A percentile compares a stretch with the other conserved stretches of the same genome.
These are phyloP conservation scores for Ophiorrhiza pumila DNA, from an alignment of 257 asterid genomes.

Conservation along the genomic window DNA sequence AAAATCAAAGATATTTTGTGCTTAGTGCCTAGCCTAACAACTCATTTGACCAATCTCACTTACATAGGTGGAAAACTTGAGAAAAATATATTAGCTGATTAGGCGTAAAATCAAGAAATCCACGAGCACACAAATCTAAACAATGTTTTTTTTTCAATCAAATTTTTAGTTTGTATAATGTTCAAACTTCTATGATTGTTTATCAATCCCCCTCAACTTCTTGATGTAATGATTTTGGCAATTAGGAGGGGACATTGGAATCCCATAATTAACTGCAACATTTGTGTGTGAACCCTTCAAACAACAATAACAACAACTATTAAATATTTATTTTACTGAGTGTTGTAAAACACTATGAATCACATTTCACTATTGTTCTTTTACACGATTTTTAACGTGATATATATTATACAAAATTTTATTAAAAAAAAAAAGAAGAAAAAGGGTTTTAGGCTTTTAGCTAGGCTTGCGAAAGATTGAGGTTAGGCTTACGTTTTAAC, in stretches of 20 bases:
- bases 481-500: constrained; percentile 1
- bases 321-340: too few species aligned
- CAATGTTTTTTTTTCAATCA: background rate
- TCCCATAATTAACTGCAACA: too few species aligned
- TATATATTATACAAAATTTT: too few species aligned
- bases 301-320: too few species aligned
- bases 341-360: too few species aligned
- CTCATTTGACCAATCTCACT: background rate
- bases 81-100: background rate
- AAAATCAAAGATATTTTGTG: too few species aligned
- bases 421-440: too few species aligned
- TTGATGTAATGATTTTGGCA: constrained; percentile 8
- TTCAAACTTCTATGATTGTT: background rate
- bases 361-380: too few species aligned
- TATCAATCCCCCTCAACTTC: background rate
- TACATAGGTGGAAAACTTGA: background rate
- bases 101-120: background rate
- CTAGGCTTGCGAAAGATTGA: constrained; percentile 9
- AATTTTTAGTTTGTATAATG: background rate
- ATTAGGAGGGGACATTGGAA: too few species aligned
- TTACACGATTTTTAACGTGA: too few species aligned
- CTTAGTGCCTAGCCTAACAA: background rate
- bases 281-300: too few species aligned
- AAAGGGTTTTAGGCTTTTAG: too few species aligned
- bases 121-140: background rate